Base-by-base conservation (phyloP, 176 grass and related monocot species). In the maize (Zea mays) region DNA sequence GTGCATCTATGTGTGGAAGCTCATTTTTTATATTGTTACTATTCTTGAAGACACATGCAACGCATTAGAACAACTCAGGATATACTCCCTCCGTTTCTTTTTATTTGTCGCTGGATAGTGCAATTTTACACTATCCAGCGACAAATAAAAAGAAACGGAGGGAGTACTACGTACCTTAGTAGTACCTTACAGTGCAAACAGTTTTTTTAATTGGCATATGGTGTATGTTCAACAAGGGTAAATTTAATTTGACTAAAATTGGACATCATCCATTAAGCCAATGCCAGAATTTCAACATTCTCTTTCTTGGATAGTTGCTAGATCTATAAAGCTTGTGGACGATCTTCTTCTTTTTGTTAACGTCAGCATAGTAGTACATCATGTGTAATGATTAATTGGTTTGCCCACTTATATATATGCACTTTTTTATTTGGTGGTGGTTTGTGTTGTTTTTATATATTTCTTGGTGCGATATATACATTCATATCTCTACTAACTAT, bases 211-310 rank as follows among this genome's bases (percentile, higher is more conserved):
- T n/a, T n/a, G n/a, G n/a, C n/a, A n/a, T n/a, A n/a, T n/a, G n/a
- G n/a, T n/a, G n/a, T n/a, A n/a, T n/a, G n/a, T n/a, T n/a, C n/a
- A n/a, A n/a, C n/a, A n/a, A n/a, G n/a, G n/a, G n/a, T n/a, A n/a
- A n/a, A n/a, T n/a, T n/a, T n/a, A 72, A 78, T 87, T 67, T 79
- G 59, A 72, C 67, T 51, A 40, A 82, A 83, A 35, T 43, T 36
- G 20, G 55, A 39, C 11, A 72, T 71, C 11, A 72, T 71, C 45
- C 19, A 42, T n/a, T 67, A 49, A 73, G 73, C 82, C 47, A 50
- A 55, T 75, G 37, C 15, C 54, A 68, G 62, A 49, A 37, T 21
- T 60, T 44, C 11, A 56, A 55, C 43, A 4, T 55, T 73, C 19
- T 37, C 6, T 52, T 36, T 39, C 2, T 35, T 15, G 5, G 4